A percentile compares a stretch with the other conserved stretches of the same genome.
Conservation (phyloP, 2,329 filamentous ascomycete species). For the Zymoseptoria tritici region DNA sequence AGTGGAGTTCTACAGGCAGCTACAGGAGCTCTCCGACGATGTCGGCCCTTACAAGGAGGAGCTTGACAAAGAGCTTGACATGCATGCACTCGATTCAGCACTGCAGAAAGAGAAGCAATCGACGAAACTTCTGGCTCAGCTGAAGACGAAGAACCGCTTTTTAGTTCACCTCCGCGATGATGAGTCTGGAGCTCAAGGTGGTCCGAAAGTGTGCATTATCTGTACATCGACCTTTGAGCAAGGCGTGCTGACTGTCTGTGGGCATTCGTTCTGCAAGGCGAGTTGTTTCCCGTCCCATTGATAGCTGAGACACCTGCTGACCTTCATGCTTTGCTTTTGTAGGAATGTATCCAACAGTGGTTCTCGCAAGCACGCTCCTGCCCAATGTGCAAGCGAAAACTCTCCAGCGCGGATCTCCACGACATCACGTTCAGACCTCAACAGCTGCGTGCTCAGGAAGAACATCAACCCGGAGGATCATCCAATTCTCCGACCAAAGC, state of each 20-base stretch:
- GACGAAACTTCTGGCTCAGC: conserved; percentile 52
- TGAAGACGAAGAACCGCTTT: conserved; percentile 71
- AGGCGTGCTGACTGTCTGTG: conserved; percentile 80
- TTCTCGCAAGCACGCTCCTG: conserved; percentile 67
- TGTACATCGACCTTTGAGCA: conserved; percentile 69
- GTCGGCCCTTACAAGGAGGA: conserved; percentile 67
- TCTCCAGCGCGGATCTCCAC: conserved; percentile 64
- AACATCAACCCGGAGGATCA: conserved; percentile 32
- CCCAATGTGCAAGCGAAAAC: conserved; percentile 69
- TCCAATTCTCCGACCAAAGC: conserved; percentile 5
- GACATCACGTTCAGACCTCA: conserved; percentile 76
- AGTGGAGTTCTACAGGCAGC: conserved; percentile 80
- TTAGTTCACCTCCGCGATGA: conserved; percentile 55
- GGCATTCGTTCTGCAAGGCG: conserved; percentile 77
- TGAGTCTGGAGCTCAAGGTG: conserved; percentile 51
- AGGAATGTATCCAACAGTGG: conserved; percentile 73
- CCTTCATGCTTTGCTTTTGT: too few relatives aligned
- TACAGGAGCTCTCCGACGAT: conserved; percentile 85
- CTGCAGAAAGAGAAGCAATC: conserved; percentile 44
- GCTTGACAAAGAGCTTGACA: conserved; percentile 50
- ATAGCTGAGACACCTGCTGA: too few relatives aligned
- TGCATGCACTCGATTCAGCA: conserved; percentile 37
- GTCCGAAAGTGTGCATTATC: conserved; percentile 67
- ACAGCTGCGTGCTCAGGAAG: conserved; percentile 60
- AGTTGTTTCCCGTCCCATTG: too few relatives aligned